phyloP scores from a whole-genome alignment of 2,329 filamentous ascomycete species.

The Byssothecium circinans region DNA sequence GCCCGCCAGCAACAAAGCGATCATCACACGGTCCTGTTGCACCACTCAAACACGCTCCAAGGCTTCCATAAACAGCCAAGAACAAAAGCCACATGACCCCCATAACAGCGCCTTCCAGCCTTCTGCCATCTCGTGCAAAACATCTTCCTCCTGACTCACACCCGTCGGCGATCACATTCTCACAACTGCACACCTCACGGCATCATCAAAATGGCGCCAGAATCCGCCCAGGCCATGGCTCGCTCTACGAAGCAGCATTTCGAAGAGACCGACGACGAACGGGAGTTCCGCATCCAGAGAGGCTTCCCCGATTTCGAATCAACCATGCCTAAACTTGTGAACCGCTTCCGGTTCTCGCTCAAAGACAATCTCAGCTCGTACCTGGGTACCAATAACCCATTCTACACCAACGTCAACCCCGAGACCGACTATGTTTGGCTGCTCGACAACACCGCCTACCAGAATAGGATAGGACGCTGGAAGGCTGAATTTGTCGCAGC shows the following conservation, averaged over 20 bases:
- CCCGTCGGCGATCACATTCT: constrained; percentile 23
- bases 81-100: constrained; percentile 16
- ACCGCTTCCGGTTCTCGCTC: constrained; percentile 39
- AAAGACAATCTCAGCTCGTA: constrained; percentile 45
- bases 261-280: constrained; percentile 39
- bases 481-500: constrained; percentile 81
- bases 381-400: constrained; percentile 44
- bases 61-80: constrained; percentile 13
- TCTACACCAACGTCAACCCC: constrained; percentile 53
- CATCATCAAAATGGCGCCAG: constrained; percentile 30
- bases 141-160: constrained; percentile 36
- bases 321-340: constrained; percentile 38
- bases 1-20: not conserved
- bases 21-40: not conserved
- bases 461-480: constrained; percentile 60
- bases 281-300: constrained; percentile 29
- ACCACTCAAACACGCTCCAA: constrained; percentile 14
- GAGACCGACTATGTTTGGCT: constrained; percentile 80
- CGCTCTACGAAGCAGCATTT: constrained; percentile 31
- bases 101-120: constrained; percentile 22
- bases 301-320: constrained; percentile 40
- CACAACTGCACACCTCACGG: constrained; percentile 4
- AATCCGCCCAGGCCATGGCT: constrained; percentile 30
- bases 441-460: constrained; percentile 84
- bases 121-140: constrained; percentile 36